Percentiles rank a stretch among this genome's conserved stretches.
Evolutionary conservation across 768 basidiomycete genomes (phyloP).

Genomic region (Roridomyces roridus): DNA sequence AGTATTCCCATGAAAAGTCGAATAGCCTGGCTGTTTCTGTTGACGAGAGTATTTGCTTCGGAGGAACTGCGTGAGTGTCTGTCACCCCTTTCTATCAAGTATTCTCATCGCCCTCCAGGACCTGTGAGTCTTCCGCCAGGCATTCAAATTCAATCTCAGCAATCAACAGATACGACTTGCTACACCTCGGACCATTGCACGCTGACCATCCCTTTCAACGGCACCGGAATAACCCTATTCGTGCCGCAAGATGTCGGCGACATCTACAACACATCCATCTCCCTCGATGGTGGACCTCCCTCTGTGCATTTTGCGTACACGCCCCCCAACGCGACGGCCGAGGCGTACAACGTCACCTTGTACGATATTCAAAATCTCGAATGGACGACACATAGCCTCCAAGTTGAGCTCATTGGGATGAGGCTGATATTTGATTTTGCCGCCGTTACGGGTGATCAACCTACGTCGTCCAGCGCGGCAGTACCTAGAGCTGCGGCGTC

Average conservation of each 20-base stretch:
- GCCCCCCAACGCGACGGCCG: not conserved
- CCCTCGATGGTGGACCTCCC: slow-evolving; percentile 12
- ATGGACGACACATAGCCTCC: slow-evolving; percentile 10
- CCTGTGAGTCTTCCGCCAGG: not conserved
- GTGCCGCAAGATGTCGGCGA: slow-evolving; percentile 16
- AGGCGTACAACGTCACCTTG: slow-evolving; percentile 13
- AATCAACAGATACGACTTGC: slow-evolving; percentile 10
- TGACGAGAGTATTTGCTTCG: slow-evolving; percentile 6
- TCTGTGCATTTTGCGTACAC: slow-evolving; percentile 13
- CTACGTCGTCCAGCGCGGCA: not conserved
- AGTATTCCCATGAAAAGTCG: slow-evolving; percentile 13
- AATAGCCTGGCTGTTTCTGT: slow-evolving; percentile 13
- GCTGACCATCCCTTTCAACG: slow-evolving; percentile 21
- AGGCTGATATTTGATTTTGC: slow-evolving; percentile 18
- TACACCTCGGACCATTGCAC: slow-evolving; percentile 8
- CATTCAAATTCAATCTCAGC: not conserved
- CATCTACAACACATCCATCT: slow-evolving; percentile 20
- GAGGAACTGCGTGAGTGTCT: slow-evolving; percentile 14
- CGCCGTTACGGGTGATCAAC: slow-evolving; percentile 13
- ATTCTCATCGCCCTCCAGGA: not conserved
- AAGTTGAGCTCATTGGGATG: slow-evolving; percentile 1
- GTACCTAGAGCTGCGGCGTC: no score
- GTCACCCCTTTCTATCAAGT: not conserved
- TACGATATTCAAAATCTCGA: slow-evolving; percentile 17
- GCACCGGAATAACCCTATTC: slow-evolving; percentile 19